A percentile compares a stretch with the other conserved stretches of the same genome.
Evolutionary conservation across 768 basidiomycete species (phyloP).

Genomic region (Kwoniella mangroviensis): DNA sequence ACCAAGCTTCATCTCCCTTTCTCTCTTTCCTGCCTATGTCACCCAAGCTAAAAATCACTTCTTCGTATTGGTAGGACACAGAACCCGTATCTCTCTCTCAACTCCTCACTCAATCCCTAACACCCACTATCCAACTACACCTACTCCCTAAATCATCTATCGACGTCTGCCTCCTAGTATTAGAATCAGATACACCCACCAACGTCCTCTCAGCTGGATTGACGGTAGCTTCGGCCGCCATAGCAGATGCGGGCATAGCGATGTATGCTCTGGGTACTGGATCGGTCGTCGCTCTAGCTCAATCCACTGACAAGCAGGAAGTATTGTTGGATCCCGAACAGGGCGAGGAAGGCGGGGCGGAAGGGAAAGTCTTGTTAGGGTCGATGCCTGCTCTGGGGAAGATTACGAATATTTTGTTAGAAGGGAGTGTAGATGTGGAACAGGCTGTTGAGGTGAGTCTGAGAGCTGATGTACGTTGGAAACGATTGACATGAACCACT

Average conservation of each 20-base stretch:
- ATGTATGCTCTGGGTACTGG: slow-evolving; percentile 86
- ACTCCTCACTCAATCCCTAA: slow-evolving; percentile 76
- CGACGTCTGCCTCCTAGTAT: slow-evolving; percentile 85
- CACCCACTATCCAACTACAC: slow-evolving; percentile 82
- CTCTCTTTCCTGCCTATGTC: neutral
- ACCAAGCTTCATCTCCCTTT: slow-evolving; percentile 4
- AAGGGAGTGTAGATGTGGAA: slow-evolving; percentile 67
- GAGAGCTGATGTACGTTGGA: neutral
- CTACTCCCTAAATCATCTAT: slow-evolving; percentile 91
- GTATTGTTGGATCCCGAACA: slow-evolving; percentile 79
- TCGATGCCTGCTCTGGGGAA: slow-evolving; percentile 86
- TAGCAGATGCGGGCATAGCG: slow-evolving; percentile 85
- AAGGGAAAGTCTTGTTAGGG: slow-evolving; percentile 74
- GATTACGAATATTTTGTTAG: slow-evolving; percentile 84
- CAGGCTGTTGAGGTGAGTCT: slow-evolving; percentile 66
- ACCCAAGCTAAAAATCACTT: neutral
- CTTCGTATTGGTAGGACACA: slow-evolving; percentile 66
- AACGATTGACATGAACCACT: neutral
- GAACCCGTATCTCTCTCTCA: slow-evolving; percentile 86
- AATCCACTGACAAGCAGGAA: slow-evolving; percentile 26
- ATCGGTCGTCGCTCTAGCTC: slow-evolving; percentile 68
- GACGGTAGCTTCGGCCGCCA: slow-evolving; percentile 84
- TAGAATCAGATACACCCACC: slow-evolving; percentile 91
- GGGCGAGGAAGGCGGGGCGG: slow-evolving; percentile 59
- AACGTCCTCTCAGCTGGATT: slow-evolving; percentile 83